These are phyloP conservation scores for Lepidium sativum DNA, from an alignment of 345 rosid species.

Conservation along the genomic window DNA sequence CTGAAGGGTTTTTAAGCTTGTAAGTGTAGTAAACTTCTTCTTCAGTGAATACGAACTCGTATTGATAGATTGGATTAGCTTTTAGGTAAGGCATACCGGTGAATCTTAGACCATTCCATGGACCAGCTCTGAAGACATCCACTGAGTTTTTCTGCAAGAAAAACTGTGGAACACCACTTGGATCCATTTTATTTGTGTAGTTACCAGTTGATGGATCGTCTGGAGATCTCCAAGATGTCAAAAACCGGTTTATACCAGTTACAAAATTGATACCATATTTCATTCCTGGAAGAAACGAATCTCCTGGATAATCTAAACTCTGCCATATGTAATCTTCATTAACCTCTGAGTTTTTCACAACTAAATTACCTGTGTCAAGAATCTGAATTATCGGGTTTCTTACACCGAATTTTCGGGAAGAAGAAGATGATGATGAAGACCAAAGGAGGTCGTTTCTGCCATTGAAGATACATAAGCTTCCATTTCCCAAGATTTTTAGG, in stretches of 20 bases:
- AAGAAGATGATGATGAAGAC: conserved; percentile 46
- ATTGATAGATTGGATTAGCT: conserved; percentile 37
- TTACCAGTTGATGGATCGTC: conserved; percentile 69
- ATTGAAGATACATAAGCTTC: conserved; percentile 29
- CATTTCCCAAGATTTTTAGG: conserved; percentile 33
- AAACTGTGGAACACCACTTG: conserved; percentile 60
- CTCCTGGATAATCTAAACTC: conserved; percentile 78
- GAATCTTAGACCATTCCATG: conserved; percentile 63
- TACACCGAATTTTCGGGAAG: neutral
- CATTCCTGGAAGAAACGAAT: conserved; percentile 68
- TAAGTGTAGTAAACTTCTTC: conserved; percentile 29
- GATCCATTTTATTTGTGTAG: conserved; percentile 46
- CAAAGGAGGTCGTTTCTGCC: conserved; percentile 31
- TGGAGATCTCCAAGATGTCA: conserved; percentile 56
- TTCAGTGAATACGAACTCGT: conserved; percentile 29
- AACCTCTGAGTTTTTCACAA: conserved; percentile 41
- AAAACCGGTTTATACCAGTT: conserved; percentile 38
- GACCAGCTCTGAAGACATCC: conserved; percentile 45
- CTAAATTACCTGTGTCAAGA: conserved; percentile 63
- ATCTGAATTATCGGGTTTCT: conserved; percentile 44
- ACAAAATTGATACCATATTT: conserved; percentile 63
- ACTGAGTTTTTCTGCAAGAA: conserved; percentile 32
- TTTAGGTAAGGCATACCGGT: conserved; percentile 28
- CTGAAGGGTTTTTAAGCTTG: conserved; percentile 25
- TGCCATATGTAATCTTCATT: conserved; percentile 51